A percentile compares a stretch with the other conserved stretches of the same genome.
phyloP scores from a whole-genome alignment of 345 rosid genomes.

The Gossypium anomalum region DNA sequence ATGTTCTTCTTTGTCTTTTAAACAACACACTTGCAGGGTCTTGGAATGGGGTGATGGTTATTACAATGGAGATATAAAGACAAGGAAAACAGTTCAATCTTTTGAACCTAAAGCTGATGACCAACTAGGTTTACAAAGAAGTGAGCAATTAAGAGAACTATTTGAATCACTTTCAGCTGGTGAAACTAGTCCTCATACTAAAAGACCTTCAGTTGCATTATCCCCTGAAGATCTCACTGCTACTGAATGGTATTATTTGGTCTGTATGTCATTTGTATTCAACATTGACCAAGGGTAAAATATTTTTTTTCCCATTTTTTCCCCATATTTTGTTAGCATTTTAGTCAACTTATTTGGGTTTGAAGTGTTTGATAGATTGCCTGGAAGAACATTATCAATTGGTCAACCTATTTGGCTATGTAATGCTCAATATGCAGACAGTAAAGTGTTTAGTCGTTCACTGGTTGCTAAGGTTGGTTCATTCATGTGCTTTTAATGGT shows the following conservation, averaged over 20 bases:
- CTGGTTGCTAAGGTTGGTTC: constrained; percentile 80
- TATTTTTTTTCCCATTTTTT: background rate
- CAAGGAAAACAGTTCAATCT: constrained; percentile 83
- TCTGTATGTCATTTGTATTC: constrained; percentile 93
- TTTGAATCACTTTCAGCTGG: constrained; percentile 65
- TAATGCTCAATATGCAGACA: constrained; percentile 78
- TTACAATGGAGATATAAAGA: constrained; percentile 96
- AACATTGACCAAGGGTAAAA: constrained; percentile 77
- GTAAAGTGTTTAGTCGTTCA: constrained; percentile 82
- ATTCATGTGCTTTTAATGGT: background rate
- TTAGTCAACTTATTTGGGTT: background rate
- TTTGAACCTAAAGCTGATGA: constrained; percentile 57
- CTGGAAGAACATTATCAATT: constrained; percentile 66
- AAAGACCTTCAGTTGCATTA: constrained; percentile 72
- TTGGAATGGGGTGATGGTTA: constrained; percentile 94
- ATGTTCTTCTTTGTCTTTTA: background rate
- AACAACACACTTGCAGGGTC: constrained; percentile 34
- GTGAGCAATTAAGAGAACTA: constrained; percentile 81
- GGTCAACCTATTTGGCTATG: constrained; percentile 69
- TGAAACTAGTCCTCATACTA: constrained; percentile 53
- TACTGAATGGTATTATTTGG: constrained; percentile 94
- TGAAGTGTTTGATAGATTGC: constrained; percentile 46
- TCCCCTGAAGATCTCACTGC: constrained; percentile 95
- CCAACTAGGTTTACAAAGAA: constrained; percentile 75
- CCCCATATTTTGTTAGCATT: background rate